Conservation (phyloP, 305 asterid genomes). For the Plantago rigida region DNA sequence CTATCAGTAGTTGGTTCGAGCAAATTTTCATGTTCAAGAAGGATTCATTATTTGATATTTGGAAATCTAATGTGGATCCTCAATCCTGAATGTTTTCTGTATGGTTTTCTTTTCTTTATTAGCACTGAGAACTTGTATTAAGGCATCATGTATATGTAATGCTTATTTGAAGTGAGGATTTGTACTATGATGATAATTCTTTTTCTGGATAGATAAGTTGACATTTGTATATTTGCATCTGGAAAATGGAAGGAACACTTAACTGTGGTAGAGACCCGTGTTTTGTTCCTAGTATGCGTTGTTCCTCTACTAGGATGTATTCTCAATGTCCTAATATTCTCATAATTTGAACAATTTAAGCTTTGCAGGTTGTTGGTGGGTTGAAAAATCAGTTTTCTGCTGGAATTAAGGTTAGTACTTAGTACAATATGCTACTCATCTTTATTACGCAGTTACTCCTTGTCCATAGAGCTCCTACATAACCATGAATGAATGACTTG, state of each 20-base stretch:
- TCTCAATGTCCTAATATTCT: not conserved
- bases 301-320: not conserved
- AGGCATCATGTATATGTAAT: no score
- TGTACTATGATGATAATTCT: no score
- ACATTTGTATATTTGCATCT: not conserved
- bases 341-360: slow-evolving; percentile 24
- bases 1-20: not conserved
- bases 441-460: slow-evolving; percentile 1
- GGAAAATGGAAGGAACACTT: slow-evolving; percentile 1
- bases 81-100: slow-evolving; percentile 21
- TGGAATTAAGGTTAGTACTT: slow-evolving; percentile 62
- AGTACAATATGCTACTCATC: slow-evolving; percentile 13
- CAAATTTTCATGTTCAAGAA: slow-evolving; percentile 12
- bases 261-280: not conserved
- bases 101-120: slow-evolving; percentile 3
- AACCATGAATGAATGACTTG: slow-evolving; percentile 11
- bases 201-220: not conserved
- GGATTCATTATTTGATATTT: slow-evolving; percentile 10
- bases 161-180: no score
- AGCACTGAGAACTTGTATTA: no score
- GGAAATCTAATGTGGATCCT: slow-evolving; percentile 2
- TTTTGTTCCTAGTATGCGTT: not conserved
- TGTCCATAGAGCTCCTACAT: slow-evolving; percentile 1
- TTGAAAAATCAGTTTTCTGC: slow-evolving; percentile 81
- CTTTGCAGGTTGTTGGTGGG: slow-evolving; percentile 56